These are phyloP conservation scores for Russula sp. DNA, from an alignment of 768 basidiomycete species.

Conservation along the genomic window DNA sequence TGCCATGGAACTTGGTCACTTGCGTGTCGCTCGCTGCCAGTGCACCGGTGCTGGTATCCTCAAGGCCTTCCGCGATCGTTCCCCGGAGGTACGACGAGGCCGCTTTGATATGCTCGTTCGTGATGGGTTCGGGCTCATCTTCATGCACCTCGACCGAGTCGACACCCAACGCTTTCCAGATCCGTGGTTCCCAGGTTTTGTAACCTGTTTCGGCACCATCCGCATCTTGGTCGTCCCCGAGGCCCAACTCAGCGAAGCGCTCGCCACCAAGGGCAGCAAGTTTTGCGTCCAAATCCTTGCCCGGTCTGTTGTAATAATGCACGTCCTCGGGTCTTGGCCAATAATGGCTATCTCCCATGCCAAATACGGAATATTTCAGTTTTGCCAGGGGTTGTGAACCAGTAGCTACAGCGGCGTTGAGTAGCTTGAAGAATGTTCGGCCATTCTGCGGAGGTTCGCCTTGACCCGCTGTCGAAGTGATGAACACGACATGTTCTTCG, in stretches of 20 bases:
- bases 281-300: slow-evolving; percentile 81
- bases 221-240: slow-evolving; percentile 96
- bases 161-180: slow-evolving; percentile 95
- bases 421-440: slow-evolving; percentile 78
- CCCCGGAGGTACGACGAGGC: slow-evolving; percentile 91
- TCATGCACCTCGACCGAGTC: slow-evolving; percentile 87
- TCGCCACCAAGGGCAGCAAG: slow-evolving; percentile 76
- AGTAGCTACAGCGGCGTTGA: slow-evolving; percentile 59
- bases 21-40: slow-evolving; percentile 87
- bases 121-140: slow-evolving; percentile 95
- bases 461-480: slow-evolving; percentile 94
- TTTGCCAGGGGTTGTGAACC: slow-evolving; percentile 58
- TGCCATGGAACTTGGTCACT: slow-evolving; percentile 98
- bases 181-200: slow-evolving; percentile 83
- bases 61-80: slow-evolving; percentile 88
- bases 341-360: slow-evolving; percentile 97
- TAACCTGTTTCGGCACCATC: slow-evolving; percentile 96
- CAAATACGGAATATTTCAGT: slow-evolving; percentile 81
- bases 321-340: slow-evolving; percentile 97
- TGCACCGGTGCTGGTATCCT: slow-evolving; percentile 80
- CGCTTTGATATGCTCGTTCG: slow-evolving; percentile 99
- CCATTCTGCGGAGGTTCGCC: slow-evolving; percentile 99
- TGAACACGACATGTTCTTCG: slow-evolving; percentile 63
- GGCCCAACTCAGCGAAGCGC: slow-evolving; percentile 66
- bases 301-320: slow-evolving; percentile 96